These are phyloP conservation scores for Vicia faba DNA, from an alignment of 306 rosid species.

Conservation along the genomic window DNA sequence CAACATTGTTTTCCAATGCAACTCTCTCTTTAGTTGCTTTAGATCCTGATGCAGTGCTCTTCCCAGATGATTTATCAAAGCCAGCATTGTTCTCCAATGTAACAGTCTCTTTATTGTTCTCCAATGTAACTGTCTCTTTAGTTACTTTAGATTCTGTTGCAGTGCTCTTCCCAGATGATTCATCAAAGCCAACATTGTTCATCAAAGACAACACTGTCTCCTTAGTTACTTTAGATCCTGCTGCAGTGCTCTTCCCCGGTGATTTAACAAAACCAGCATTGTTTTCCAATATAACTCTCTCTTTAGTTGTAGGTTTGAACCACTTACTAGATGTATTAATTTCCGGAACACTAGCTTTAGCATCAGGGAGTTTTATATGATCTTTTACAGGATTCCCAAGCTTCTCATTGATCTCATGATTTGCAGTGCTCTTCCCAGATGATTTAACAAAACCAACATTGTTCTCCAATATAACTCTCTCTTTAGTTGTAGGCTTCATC, in stretches of 20 bases:
- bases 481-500: conserved; percentile 42
- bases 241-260: conserved; percentile 37
- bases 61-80: too few species aligned
- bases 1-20: too few species aligned
- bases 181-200: too few species aligned
- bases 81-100: too few species aligned
- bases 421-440: conserved; percentile 39
- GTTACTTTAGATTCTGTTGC: background rate
- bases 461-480: conserved; percentile 40
- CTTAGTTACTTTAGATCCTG: conserved; percentile 34
- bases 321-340: conserved; percentile 36
- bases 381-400: conserved; percentile 51
- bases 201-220: too few species aligned
- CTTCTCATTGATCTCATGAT: too few species aligned
- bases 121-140: too few species aligned
- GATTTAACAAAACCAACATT: conserved; percentile 39
- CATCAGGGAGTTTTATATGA: conserved; percentile 64
- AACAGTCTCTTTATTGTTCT: background rate
- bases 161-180: too few species aligned
- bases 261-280: conserved; percentile 38
- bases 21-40: too few species aligned
- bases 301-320: conserved; percentile 42
- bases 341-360: conserved; percentile 35
- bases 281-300: conserved; percentile 41
- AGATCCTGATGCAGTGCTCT: too few species aligned